These are phyloP conservation scores for Paramyrothecium sp. DNA, from an alignment of 2,329 filamentous ascomycete genomes.

Conservation along the genomic window DNA sequence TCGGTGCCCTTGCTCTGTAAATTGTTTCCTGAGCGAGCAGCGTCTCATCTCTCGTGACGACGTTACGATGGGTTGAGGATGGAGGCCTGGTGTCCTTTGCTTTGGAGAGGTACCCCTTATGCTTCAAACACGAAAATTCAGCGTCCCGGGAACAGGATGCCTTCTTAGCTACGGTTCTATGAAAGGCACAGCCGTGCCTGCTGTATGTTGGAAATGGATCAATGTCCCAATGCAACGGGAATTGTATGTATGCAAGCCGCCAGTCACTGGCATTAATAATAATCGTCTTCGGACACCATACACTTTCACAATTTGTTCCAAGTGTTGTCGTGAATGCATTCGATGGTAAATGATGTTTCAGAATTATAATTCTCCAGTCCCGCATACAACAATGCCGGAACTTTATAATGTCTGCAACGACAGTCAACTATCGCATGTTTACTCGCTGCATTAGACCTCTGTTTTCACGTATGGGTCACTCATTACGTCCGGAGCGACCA, in stretches of 20 bases:
- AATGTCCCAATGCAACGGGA: not conserved
- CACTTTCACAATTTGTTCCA: not conserved
- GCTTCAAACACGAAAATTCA: constrained; percentile 8
- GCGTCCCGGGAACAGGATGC: not conserved
- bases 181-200: not conserved
- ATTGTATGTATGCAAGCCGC: not conserved
- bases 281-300: constrained; percentile 7
- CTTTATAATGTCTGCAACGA: too few species aligned
- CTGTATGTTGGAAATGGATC: not conserved
- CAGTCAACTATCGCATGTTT: too few species aligned
- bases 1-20: constrained; percentile 36
- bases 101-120: not conserved
- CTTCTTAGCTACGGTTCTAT: not conserved
- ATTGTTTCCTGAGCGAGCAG: constrained; percentile 6
- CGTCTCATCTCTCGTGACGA: too few species aligned
- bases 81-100: too few species aligned
- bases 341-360: not conserved
- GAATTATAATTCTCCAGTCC: too few species aligned
- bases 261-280: constrained; percentile 3
- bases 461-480: too few species aligned
- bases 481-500: too few species aligned
- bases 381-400: too few species aligned
- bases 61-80: not conserved
- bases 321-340: not conserved
- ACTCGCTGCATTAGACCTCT: too few species aligned